A percentile compares a stretch with the other conserved stretches of the same genome.
phyloP scores from a whole-genome alignment of 2,329 filamentous ascomycete genomes.

The Biscogniauxia sp. region DNA sequence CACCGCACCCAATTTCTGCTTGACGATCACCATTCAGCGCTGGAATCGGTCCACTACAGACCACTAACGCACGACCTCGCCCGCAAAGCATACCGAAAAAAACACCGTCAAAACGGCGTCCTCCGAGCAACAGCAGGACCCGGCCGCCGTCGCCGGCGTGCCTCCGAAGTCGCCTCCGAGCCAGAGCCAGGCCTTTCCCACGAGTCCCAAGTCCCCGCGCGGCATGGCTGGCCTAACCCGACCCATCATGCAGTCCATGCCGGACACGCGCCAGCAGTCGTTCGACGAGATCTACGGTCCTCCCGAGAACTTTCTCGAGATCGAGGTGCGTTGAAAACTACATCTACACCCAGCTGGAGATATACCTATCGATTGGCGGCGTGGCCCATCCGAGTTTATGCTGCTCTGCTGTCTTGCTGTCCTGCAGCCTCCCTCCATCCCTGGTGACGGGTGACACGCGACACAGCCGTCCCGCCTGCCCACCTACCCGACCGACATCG shows the following conservation, averaged over 20 bases:
- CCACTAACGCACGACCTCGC: neutral
- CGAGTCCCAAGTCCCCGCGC: constrained; percentile 19
- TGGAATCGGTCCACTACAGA: neutral
- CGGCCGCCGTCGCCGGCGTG: constrained; percentile 15
- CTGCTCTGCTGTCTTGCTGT: neutral
- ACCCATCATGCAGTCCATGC: constrained; percentile 64
- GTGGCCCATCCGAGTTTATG: neutral
- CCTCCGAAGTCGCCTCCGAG: constrained; percentile 25
- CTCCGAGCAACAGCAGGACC: constrained; percentile 21
- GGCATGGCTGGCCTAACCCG: constrained; percentile 40
- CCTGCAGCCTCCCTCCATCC: neutral
- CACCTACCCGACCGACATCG: neutral
- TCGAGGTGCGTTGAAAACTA: constrained; percentile 65
- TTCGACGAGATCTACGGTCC: constrained; percentile 99
- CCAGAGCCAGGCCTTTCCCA: constrained; percentile 6
- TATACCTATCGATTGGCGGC: neutral
- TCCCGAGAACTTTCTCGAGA: constrained; percentile 98
- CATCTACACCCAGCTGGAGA: neutral
- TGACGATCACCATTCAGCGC: neutral
- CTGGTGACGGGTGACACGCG: neutral
- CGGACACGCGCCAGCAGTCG: constrained; percentile 80
- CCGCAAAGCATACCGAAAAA: neutral
- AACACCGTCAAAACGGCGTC: constrained; percentile 31
- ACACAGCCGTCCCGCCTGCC: neutral
- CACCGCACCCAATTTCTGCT: neutral